A percentile compares a stretch with the other conserved stretches of the same genome.
Conservation (phyloP, 2,329 filamentous ascomycete genomes). For the Cladophialophora bantiana region DNA sequence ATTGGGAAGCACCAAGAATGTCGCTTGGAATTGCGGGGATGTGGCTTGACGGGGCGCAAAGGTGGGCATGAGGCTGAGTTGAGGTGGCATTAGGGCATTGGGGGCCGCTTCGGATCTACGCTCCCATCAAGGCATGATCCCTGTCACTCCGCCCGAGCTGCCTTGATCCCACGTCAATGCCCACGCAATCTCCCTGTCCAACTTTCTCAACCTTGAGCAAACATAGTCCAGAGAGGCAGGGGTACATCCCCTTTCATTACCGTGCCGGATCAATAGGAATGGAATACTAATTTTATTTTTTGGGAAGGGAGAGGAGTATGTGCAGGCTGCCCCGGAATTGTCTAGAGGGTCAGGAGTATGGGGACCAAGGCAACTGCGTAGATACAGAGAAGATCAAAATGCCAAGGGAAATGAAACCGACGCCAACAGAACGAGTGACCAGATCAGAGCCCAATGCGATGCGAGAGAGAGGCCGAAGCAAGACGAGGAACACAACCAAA, state of each 20-base stretch:
- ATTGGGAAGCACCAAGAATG: conserved; percentile 6
- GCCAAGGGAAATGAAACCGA: conserved; percentile 17
- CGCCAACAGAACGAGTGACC: conserved; percentile 26
- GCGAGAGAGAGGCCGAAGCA: conserved; percentile 18
- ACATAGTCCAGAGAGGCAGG: neutral
- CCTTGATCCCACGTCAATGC: conserved; percentile 5
- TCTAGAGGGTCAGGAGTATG: neutral
- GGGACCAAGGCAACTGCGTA: conserved; percentile 14
- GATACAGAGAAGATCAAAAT: conserved; percentile 25
- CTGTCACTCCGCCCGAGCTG: neutral
- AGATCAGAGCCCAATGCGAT: conserved; percentile 26
- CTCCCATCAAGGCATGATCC: conserved; percentile 25
- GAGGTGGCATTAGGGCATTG: neutral
- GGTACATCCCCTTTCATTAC: neutral
- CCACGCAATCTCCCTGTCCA: conserved; percentile 1
- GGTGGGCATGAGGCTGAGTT: neutral
- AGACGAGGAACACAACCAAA: conserved; percentile 26
- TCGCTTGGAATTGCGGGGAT: conserved; percentile 15
- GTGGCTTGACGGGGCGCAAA: neutral
- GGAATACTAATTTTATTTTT: neutral
- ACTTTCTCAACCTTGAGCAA: neutral
- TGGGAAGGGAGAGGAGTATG: conserved; percentile 35
- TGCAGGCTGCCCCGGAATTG: conserved; percentile 37
- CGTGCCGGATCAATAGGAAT: neutral
- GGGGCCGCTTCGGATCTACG: neutral